Percentiles rank a stretch among this genome's conserved stretches.
Evolutionary conservation across 208 protist genomes (phyloP).

Genomic region (Leishmania aethiopica): DNA sequence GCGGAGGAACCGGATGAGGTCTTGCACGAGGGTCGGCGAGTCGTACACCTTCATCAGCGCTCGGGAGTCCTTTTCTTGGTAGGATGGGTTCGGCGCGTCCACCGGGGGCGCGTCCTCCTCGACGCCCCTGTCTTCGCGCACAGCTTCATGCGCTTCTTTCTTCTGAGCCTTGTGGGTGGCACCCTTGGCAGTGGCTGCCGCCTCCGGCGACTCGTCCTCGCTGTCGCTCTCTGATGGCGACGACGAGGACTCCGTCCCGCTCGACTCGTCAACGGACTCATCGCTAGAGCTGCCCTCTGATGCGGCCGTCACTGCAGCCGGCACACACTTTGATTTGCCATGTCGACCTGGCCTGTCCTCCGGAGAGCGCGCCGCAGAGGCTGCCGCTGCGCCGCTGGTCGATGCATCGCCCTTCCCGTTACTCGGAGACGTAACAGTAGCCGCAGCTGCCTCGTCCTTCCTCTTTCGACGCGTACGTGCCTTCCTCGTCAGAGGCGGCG

Average conservation of each 20-base stretch:
- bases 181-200: background rate
- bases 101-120: constrained; percentile 12
- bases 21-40: constrained; percentile 79
- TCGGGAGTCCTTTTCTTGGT: constrained; percentile 45
- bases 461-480: background rate
- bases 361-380: background rate
- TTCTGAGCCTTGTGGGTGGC: constrained; percentile 5
- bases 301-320: background rate
- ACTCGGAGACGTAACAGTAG: background rate
- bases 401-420: background rate
- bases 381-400: background rate
- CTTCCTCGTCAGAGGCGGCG: background rate
- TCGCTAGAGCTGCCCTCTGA: constrained; percentile 2
- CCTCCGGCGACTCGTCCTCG: background rate
- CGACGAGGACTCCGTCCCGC: constrained; percentile 19
- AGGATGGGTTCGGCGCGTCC: constrained; percentile 20
- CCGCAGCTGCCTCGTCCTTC: background rate
- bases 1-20: constrained; percentile 85
- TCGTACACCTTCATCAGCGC: constrained; percentile 92
- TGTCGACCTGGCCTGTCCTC: background rate
- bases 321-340: constrained; percentile 2
- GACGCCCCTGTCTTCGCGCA: background rate
- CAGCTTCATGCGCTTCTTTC: background rate
- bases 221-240: background rate
- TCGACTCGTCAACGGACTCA: constrained; percentile 26